A percentile compares a stretch with the other conserved stretches of the same genome.
These are phyloP conservation scores for Aspergillus ruber DNA, from an alignment of 2,329 filamentous ascomycete species.

Conservation along the genomic window DNA sequence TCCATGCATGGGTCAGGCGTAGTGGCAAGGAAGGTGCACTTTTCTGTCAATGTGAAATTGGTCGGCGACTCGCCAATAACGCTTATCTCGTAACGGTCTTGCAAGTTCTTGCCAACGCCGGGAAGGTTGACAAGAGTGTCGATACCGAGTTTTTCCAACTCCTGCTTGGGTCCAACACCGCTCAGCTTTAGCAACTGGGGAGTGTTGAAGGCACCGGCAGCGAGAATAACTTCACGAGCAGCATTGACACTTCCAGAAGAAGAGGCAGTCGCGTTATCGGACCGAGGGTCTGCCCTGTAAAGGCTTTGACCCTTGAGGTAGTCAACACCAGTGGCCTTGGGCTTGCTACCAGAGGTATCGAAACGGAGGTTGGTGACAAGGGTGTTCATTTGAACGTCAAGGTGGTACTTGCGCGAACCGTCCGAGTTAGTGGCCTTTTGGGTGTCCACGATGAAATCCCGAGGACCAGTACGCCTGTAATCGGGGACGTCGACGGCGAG, in stretches of 20 bases:
- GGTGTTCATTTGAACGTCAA: slow-evolving; percentile 47
- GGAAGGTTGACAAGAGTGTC: slow-evolving; percentile 48
- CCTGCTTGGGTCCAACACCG: slow-evolving; percentile 51
- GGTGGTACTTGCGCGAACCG: slow-evolving; percentile 48
- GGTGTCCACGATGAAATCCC: slow-evolving; percentile 50
- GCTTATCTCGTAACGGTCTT: slow-evolving; percentile 55
- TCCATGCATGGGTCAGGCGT: slow-evolving; percentile 38
- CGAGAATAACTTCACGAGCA: slow-evolving; percentile 37
- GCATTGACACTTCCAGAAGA: slow-evolving; percentile 35
- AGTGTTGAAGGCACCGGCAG: slow-evolving; percentile 54
- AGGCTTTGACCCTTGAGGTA: slow-evolving; percentile 41
- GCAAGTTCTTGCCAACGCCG: slow-evolving; percentile 57
- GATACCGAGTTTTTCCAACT: slow-evolving; percentile 49
- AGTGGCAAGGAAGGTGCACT: slow-evolving; percentile 22
- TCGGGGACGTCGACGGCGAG: slow-evolving; percentile 45
- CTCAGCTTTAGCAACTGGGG: slow-evolving; percentile 58
- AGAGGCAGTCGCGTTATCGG: slow-evolving; percentile 19
- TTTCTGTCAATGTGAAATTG: slow-evolving; percentile 26
- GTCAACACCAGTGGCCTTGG: slow-evolving; percentile 42
- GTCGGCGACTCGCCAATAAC: slow-evolving; percentile 40
- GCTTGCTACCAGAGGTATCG: slow-evolving; percentile 28
- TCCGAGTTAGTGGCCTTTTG: slow-evolving; percentile 45
- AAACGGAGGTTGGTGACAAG: slow-evolving; percentile 42
- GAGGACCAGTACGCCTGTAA: slow-evolving; percentile 47
- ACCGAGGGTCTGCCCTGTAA: slow-evolving; percentile 41